Evolutionary conservation across 345 rosid genomes (phyloP), one percentile per base, ranked within the genome.

Genomic region (Passiflora organensis): DNA sequence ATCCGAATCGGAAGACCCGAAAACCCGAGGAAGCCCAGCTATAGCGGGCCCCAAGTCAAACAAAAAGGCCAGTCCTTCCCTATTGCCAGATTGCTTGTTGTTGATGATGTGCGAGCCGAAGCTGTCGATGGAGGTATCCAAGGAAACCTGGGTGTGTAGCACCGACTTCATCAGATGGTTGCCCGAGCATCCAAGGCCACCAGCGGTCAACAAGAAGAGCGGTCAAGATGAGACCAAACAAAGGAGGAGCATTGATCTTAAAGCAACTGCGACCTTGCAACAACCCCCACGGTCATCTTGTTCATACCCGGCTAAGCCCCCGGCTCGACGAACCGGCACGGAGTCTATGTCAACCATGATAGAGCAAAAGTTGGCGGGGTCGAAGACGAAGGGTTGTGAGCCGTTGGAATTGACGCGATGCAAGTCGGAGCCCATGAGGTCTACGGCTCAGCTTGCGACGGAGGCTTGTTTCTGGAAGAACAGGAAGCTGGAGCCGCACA

Each of bases 31-130:
- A 41, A 67, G 70, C 36, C 77, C 75, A 70, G 73, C 67, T n/a
- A n/a, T n/a, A n/a, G n/a, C n/a, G 70, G 74, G 63, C 56, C 41
- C 53, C 14, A 72, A 62, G 74, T 56, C 79, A 64, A 66, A 64
- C 43, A 76, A 64, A 58, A 72, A 66, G 48, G 78, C 61, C 66
- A 65, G 50, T 32, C 51, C 28, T 22, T 64, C 66, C 6, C 16
- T 58, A 16, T 66, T 91, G 52, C 98, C 98, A 53, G 98, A 91
- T 53, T 91, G 98, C 64, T 53, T 87, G 48, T 59, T 85, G 60
- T 59, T 87, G 16, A 91, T 91, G 98, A 91, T 91, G 98, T 81
- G 95, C 22, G 98, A 91, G 59, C 95, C 98, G 51, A 91, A 91
- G 81, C 82, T 87, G 43, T 91, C 95, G 5, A 87, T 85, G 98